phyloP scores from a whole-genome alignment of 2,329 filamentous ascomycete species.

The Ambrosiella cleistominuta region DNA sequence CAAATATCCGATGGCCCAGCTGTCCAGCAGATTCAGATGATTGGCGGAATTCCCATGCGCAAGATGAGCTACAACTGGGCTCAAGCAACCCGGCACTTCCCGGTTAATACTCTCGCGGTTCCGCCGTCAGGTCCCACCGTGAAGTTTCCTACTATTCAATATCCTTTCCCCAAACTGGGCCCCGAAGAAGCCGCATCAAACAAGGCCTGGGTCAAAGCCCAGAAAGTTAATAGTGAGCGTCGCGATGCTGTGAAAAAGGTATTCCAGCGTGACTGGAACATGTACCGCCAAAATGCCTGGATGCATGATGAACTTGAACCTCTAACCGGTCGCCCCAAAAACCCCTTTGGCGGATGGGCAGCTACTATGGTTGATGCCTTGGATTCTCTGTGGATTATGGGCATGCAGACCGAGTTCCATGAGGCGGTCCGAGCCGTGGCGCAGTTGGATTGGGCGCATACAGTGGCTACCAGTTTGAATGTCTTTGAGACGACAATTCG shows the following conservation, averaged over 20 bases:
- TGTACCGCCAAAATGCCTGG: constrained; percentile 36
- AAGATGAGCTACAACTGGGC: constrained; percentile 21
- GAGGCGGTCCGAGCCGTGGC: constrained; percentile 31
- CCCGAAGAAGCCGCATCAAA: neutral
- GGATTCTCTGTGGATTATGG: constrained; percentile 48
- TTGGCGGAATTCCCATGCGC: constrained; percentile 14
- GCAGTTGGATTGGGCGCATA: constrained; percentile 34
- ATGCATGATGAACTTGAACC: constrained; percentile 33
- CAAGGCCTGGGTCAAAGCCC: neutral
- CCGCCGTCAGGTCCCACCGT: constrained; percentile 17
- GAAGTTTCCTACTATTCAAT: constrained; percentile 19
- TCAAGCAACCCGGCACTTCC: constrained; percentile 16
- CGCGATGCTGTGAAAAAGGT: constrained; percentile 23
- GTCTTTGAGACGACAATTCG: constrained; percentile 39
- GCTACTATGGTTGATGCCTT: constrained; percentile 43
- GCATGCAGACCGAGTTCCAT: constrained; percentile 36
- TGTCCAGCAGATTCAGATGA: neutral
- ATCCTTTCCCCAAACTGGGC: constrained; percentile 23
- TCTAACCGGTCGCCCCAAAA: constrained; percentile 27
- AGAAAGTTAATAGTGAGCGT: constrained; percentile 16
- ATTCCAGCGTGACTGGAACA: constrained; percentile 29
- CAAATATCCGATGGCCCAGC: neutral
- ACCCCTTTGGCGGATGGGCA: constrained; percentile 36
- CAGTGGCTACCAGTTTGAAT: constrained; percentile 26
- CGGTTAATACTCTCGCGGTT: constrained; percentile 19